phyloP scores from a whole-genome alignment of 2,329 filamentous ascomycete species.

The Paracoccidioides brasiliensis region DNA sequence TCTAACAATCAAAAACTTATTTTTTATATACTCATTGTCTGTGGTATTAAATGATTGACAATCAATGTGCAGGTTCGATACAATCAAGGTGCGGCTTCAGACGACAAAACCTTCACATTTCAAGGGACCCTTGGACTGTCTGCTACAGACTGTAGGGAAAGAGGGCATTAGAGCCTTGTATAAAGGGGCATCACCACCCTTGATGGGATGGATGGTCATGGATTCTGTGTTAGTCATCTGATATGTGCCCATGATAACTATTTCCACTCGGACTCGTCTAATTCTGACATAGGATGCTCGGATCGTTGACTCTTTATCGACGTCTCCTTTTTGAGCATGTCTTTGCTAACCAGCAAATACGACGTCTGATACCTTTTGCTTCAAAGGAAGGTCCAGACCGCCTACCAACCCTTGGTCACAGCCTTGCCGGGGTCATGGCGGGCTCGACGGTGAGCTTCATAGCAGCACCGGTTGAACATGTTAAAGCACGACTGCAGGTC shows the following conservation, averaged over 20 bases:
- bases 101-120: slow-evolving; percentile 69
- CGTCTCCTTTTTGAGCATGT: slow-evolving; percentile 68
- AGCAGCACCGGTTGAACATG: slow-evolving; percentile 84
- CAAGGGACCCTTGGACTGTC: slow-evolving; percentile 71
- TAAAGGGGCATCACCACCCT: slow-evolving; percentile 83
- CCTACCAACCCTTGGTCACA: slow-evolving; percentile 69
- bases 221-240: slow-evolving; percentile 46
- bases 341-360: slow-evolving; percentile 46
- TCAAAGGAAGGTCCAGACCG: slow-evolving; percentile 29
- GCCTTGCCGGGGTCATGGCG: slow-evolving; percentile 72
- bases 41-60: neutral
- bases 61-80: slow-evolving; percentile 57
- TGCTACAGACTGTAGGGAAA: slow-evolving; percentile 68
- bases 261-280: neutral
- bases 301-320: slow-evolving; percentile 80
- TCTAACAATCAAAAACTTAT: neutral
- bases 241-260: slow-evolving; percentile 11
- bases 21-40: neutral
- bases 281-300: slow-evolving; percentile 54
- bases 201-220: slow-evolving; percentile 99
- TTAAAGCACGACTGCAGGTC: slow-evolving; percentile 87
- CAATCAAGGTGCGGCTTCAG: slow-evolving; percentile 89
- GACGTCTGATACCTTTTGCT: slow-evolving; percentile 24
- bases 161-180: slow-evolving; percentile 80
- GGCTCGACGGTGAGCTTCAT: slow-evolving; percentile 86